These are phyloP conservation scores for Aspergillus baeticus DNA, from an alignment of 495 filamentous ascomycete genomes.

Conservation along the genomic window DNA sequence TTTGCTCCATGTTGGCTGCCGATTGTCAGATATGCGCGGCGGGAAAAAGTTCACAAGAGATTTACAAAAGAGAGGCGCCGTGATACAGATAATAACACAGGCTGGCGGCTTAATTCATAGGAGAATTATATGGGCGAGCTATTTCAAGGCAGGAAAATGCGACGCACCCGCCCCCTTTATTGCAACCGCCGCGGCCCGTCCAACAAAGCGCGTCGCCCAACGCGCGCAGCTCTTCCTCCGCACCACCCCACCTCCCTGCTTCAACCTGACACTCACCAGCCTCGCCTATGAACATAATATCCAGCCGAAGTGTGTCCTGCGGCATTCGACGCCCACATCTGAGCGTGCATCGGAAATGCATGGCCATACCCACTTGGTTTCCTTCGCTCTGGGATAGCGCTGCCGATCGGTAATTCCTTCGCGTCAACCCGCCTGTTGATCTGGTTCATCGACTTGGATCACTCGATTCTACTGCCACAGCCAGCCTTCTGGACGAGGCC, in stretches of 20 bases:
- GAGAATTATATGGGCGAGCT: not conserved
- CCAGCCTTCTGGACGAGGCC: not conserved
- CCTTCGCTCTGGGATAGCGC: conserved; percentile 7
- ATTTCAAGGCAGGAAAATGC: not conserved
- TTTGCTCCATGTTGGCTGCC: conserved; percentile 8
- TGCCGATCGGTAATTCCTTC: conserved; percentile 9
- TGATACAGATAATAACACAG: too few species aligned
- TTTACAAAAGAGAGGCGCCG: not conserved
- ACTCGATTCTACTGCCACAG: not conserved
- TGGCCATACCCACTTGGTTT: conserved; percentile 3
- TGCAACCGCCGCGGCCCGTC: not conserved
- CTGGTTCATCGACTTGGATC: not conserved
- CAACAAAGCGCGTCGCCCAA: not conserved
- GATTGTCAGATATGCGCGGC: too few species aligned
- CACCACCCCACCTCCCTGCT: not conserved
- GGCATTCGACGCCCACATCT: not conserved
- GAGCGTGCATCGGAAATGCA: not conserved
- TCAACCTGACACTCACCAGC: not conserved
- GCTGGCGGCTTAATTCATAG: too few species aligned
- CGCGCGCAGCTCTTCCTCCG: not conserved
- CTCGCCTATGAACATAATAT: not conserved
- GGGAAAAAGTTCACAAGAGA: too few species aligned
- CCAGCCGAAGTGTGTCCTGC: not conserved
- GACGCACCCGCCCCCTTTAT: conserved; percentile 1
- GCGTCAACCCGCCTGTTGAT: not conserved